Base-by-base conservation (phyloP, 2,329 filamentous ascomycete genomes). In the Colletotrichum falcatum region DNA sequence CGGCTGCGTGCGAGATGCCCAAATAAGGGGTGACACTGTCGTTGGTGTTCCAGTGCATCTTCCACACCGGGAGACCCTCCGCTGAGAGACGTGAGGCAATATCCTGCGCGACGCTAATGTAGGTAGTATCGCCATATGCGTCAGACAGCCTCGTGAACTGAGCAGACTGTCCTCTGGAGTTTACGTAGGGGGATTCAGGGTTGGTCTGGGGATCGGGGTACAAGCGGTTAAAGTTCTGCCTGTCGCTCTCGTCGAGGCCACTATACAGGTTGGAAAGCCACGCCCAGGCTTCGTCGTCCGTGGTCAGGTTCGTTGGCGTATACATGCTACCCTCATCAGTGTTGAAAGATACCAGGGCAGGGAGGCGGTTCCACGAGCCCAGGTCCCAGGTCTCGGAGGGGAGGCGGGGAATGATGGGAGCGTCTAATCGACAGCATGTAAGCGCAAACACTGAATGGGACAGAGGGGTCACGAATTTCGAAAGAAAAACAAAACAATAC, bases 31-130 rank as follows among this genome's bases (percentile, higher is more conserved):
- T 77, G 23, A 73, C 77, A 30, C 70, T 75, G 49, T 80, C 77
- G 44, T 79, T 80, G 1, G 81, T 81, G 72, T 81, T 79, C 75
- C 82, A 83, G 3, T 80, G 78, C 12, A 77, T 65, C 60, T 81
- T 82, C 80, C 80, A 83, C 0, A 77, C 80, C 0, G 81, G 80
- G 14, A 72, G 11, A 1, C 55, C 55, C 2, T 30, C 70, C 1
- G 59, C 59, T 12, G 62, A 49, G 5, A 63, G 54, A 4, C 66
- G 61, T 14, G 37, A n/a, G 0, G 66, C 54, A 2, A 55, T 61
- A 9, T 65, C 61, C 23, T 69, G 66, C 3, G 61, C 49, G 5
- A 30, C 28, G 37, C 66, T 42, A 26, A 65, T 65, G 16, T 69
- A 69, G 7, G 61, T 30, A 1, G 66, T 65, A 11, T 69, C 61